Base-by-base conservation (phyloP, 2,329 filamentous ascomycete genomes). In the Hypomyces rosellus region DNA sequence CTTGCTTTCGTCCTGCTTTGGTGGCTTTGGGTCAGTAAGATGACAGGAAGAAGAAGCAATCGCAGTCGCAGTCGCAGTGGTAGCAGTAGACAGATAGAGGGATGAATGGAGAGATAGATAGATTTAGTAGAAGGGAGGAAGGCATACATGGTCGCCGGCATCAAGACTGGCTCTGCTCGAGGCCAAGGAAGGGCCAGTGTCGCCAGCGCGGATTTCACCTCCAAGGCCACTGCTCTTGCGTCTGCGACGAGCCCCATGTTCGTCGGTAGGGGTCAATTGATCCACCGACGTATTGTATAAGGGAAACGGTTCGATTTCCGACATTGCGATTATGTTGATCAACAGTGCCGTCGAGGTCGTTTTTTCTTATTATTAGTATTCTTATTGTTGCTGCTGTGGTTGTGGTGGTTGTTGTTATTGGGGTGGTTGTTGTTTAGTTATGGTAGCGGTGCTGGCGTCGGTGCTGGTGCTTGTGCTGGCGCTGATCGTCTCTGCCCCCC, bases 201-300 rank as follows among this genome's bases (percentile, higher is more conserved):
- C 78, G 55, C 77, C 78, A 41, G 74, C 73, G 45, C 72, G 74
- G 54, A 80, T 72, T 48, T 80, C 76, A 52, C 69, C 69, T 55
- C 76, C 76, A 38, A 81, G 67, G 34, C 70, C 73, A 65, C 77
- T 81, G 54, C 77, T 80, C 70, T 80, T 80, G 55, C 78, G 74
- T 56, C 76, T 72, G 50, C 76, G 72, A 56, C 74, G 74, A 42
- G 69, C 61, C 44, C 61, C 60, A 52, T 64, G 66, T 57, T 61
- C 63, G 52, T 69, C 65, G 52, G 67, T 61, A 41, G 69, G 68
- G 60, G 71, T 70, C 56, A 75, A 63, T 59, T 77, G 74, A 55
- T 79, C 74, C 54, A 72, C 71, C 46, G 74, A 69, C 45, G 72
- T 71, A 64, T 72, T 77, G 57, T 82, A 71, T 37, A 75, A 67